phyloP scores from a whole-genome alignment of 1,284 basidiomycete species.

The Leccinum brunneo-olivaceum region DNA sequence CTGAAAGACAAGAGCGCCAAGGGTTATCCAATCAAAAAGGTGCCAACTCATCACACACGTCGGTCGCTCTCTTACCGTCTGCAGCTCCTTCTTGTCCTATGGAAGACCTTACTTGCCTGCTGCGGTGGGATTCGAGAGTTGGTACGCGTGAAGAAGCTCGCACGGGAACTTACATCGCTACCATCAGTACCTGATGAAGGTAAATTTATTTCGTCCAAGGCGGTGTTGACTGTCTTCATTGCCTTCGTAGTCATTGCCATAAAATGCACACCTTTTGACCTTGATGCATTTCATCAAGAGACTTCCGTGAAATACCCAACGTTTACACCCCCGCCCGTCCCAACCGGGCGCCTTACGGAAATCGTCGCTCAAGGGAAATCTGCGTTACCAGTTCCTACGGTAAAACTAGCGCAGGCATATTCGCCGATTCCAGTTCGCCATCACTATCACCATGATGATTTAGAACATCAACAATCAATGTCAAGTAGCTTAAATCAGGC shows the following conservation, averaged over 20 bases:
- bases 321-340: constrained; percentile 56
- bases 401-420: constrained; percentile 81
- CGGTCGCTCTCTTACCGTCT: constrained; percentile 3
- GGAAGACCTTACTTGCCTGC: constrained; percentile 92
- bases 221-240: constrained; percentile 3
- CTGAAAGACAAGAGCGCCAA: constrained; percentile 92
- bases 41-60: constrained; percentile 23
- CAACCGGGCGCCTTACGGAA: constrained; percentile 27
- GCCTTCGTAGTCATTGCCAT: constrained; percentile 43
- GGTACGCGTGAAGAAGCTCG: constrained; percentile 75
- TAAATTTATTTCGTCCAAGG: constrained; percentile 22
- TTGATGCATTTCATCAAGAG: constrained; percentile 82
- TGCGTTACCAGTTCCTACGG: constrained; percentile 39
- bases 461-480: constrained; percentile 41
- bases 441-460: constrained; percentile 81
- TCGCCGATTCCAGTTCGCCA: constrained; percentile 90
- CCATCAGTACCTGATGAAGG: constrained; percentile 60
- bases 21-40: constrained; percentile 95
- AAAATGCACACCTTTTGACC: constrained; percentile 85
- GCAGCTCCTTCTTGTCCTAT: constrained; percentile 88
- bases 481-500: constrained; percentile 37
- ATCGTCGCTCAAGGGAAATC: constrained; percentile 31
- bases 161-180: constrained; percentile 77
- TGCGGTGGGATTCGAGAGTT: constrained; percentile 90
- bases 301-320: constrained; percentile 93